A percentile compares a stretch with the other conserved stretches of the same genome.
Conservation (phyloP, 257 asterid species). For the Gentiana dahurica region DNA sequence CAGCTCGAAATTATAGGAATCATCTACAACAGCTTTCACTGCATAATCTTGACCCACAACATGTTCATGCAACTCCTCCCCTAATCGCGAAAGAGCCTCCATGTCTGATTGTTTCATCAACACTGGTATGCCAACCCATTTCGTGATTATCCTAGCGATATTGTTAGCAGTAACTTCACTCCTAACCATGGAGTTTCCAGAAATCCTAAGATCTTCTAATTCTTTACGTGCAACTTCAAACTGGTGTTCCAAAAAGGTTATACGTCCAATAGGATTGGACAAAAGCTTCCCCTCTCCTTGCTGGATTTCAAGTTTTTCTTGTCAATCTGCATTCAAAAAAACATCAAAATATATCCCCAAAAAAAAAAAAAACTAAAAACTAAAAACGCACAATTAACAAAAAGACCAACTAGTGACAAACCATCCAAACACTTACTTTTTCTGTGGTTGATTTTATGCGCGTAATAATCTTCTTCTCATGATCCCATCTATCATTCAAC, state of each 20-base stretch:
- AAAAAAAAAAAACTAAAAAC: neutral
- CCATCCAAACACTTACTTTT: conserved; percentile 39
- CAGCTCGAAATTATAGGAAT: conserved; percentile 4
- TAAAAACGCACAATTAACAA: no score
- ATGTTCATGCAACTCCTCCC: neutral
- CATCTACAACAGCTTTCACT: neutral
- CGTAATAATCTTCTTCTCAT: conserved; percentile 79
- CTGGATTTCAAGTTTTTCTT: conserved; percentile 38
- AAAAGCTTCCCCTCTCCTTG: no score
- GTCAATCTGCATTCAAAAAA: conserved; percentile 48
- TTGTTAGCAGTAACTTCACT: neutral
- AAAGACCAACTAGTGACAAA: neutral
- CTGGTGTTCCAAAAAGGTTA: no score
- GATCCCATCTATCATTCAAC: conserved; percentile 90
- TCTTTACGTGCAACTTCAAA: no score
- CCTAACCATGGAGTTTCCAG: neutral
- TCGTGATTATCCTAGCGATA: neutral
- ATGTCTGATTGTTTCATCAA: neutral
- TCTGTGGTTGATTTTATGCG: conserved; percentile 75
- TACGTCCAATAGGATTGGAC: no score
- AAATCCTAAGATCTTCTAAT: neutral
- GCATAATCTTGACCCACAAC: conserved; percentile 9
- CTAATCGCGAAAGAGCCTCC: neutral
- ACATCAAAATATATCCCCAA: neutral
- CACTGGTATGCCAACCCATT: conserved; percentile 3